These are phyloP conservation scores for Zasmidium cellare DNA, from an alignment of 2,329 filamentous ascomycete species.

Conservation along the genomic window DNA sequence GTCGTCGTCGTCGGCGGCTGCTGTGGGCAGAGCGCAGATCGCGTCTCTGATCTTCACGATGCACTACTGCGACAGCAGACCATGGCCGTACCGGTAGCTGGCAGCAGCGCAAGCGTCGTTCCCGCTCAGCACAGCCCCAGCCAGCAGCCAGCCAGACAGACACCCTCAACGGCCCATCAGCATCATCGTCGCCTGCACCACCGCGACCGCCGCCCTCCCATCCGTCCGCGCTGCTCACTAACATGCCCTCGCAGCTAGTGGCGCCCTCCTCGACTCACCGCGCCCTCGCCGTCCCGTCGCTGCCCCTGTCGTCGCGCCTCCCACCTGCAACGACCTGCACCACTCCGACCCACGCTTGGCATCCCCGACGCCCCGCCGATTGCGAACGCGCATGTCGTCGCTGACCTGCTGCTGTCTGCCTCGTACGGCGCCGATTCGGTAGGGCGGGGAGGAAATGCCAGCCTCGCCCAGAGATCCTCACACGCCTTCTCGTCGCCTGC, in stretches of 20 bases:
- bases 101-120: neutral
- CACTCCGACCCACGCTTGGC: constrained; percentile 1
- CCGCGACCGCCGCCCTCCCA: neutral
- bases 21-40: neutral
- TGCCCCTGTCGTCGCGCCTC: neutral
- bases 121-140: neutral
- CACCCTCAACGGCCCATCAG: neutral
- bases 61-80: too few species aligned
- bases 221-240: neutral
- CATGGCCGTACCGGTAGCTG: too few species aligned
- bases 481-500: constrained; percentile 35
- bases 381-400: constrained; percentile 7
- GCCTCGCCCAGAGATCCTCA: neutral
- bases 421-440: neutral
- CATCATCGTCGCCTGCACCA: neutral
- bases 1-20: too few species aligned
- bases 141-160: neutral
- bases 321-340: too few species aligned
- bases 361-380: neutral
- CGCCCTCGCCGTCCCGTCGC: neutral
- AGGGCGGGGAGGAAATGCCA: neutral
- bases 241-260: neutral
- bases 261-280: neutral
- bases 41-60: neutral
- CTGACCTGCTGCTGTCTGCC: neutral